Conservation (phyloP, 2,329 filamentous ascomycete genomes). For the Sporothrix globosa region DNA sequence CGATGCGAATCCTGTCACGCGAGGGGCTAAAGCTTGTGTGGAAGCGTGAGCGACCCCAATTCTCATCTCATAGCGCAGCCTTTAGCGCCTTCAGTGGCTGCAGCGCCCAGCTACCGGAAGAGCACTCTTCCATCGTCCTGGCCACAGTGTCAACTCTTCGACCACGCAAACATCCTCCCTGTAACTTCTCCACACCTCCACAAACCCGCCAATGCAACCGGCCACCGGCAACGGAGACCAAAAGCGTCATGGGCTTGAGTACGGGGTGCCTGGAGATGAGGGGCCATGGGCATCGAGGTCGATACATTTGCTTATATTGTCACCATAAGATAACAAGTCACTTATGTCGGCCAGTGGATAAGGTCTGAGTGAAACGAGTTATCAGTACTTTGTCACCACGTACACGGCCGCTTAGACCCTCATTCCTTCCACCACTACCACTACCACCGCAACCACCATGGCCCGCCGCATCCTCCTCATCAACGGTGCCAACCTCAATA, state of each 20-base stretch:
- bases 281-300: background rate
- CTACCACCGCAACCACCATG: conserved; percentile 38
- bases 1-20: background rate
- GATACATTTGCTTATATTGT: background rate
- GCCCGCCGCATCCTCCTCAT: conserved; percentile 65
- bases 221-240: background rate
- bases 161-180: too few relatives aligned
- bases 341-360: too few relatives aligned
- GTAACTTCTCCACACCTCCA: conserved; percentile 8
- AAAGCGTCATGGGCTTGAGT: background rate
- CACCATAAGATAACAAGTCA: background rate
- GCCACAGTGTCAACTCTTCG: background rate
- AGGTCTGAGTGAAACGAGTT: too few relatives aligned
- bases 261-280: background rate
- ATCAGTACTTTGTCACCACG: background rate
- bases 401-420: background rate
- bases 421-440: background rate
- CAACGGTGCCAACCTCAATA: conserved; percentile 83
- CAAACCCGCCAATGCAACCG: background rate
- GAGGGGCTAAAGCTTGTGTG: background rate
- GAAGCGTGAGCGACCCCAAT: background rate
- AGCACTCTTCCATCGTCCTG: conserved; percentile 18
- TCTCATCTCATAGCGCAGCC: background rate
- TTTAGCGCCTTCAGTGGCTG: conserved; percentile 1
- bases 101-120: background rate